phyloP scores from a whole-genome alignment of 148 eudicot genomes.

The Arctostaphylos glauca region DNA sequence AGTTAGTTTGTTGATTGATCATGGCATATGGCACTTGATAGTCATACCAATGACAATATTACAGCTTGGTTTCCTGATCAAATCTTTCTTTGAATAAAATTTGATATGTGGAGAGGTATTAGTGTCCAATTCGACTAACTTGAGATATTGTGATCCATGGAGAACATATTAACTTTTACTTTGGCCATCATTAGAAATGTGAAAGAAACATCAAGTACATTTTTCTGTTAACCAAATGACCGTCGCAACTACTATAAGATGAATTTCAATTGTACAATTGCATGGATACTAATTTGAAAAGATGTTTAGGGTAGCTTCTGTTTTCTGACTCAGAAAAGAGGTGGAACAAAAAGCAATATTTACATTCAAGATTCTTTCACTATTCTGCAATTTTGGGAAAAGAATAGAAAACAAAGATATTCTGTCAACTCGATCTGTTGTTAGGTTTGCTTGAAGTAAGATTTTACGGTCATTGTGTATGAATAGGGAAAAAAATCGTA shows the following conservation, averaged over 20 bases:
- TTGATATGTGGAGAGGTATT: background rate
- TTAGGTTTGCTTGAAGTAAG: background rate
- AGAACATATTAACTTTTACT: background rate
- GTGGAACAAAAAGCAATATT: background rate
- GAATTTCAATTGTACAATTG: background rate
- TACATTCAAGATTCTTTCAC: background rate
- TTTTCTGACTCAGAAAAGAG: background rate
- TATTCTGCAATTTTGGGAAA: background rate
- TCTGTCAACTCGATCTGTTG: background rate
- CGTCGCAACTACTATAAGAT: background rate
- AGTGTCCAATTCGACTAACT: background rate
- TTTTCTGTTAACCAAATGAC: background rate
- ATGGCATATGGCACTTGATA: background rate
- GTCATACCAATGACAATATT: background rate
- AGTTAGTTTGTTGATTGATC: background rate
- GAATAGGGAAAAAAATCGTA: background rate
- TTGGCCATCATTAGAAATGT: background rate
- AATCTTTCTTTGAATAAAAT: conserved; percentile 3
- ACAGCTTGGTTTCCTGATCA: background rate
- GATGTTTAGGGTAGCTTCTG: background rate
- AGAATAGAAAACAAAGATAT: background rate
- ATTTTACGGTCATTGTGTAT: background rate
- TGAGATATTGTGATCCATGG: background rate
- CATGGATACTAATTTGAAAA: background rate
- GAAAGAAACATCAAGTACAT: background rate